A percentile compares a stretch with the other conserved stretches of the same genome.
These are phyloP conservation scores for Lactarius indigo DNA, from an alignment of 768 basidiomycete species.

Conservation along the genomic window DNA sequence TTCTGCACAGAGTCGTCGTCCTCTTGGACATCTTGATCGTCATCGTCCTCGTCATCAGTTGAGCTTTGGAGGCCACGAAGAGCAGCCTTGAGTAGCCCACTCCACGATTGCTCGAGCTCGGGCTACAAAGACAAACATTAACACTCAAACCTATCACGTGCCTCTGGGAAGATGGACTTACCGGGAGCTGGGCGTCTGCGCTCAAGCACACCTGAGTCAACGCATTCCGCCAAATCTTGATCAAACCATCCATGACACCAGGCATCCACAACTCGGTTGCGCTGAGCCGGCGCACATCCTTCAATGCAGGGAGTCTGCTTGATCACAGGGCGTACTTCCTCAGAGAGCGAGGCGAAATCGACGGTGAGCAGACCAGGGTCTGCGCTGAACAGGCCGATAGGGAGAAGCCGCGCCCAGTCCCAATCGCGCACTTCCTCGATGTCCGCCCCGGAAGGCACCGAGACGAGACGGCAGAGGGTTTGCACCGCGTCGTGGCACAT, in stretches of 20 bases:
- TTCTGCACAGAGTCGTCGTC: slow-evolving; percentile 34
- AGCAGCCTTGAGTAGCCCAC: slow-evolving; percentile 49
- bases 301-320: slow-evolving; percentile 51
- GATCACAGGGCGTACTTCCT: slow-evolving; percentile 48
- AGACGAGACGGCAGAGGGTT: slow-evolving; percentile 42
- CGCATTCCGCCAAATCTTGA: slow-evolving; percentile 52
- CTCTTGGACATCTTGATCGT: slow-evolving; percentile 39
- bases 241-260: slow-evolving; percentile 50
- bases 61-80: slow-evolving; percentile 43
- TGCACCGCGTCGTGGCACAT: slow-evolving; percentile 55
- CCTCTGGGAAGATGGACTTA: slow-evolving; percentile 33
- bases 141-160: background rate
- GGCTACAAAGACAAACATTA: slow-evolving; percentile 31
- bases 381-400: slow-evolving; percentile 52
- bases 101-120: slow-evolving; percentile 55
- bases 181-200: slow-evolving; percentile 47
- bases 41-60: background rate
- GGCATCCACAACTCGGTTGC: slow-evolving; percentile 51
- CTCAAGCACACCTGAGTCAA: slow-evolving; percentile 43
- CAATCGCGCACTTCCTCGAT: slow-evolving; percentile 34
- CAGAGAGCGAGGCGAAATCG: slow-evolving; percentile 47
- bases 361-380: slow-evolving; percentile 52
- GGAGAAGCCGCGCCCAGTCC: slow-evolving; percentile 47
- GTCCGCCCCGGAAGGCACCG: background rate
- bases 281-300: slow-evolving; percentile 56